Evolutionary conservation across 2,329 filamentous ascomycete genomes (phyloP), one percentile per base, ranked within the genome.

Genomic region (Lasiodiplodia sp.): DNA sequence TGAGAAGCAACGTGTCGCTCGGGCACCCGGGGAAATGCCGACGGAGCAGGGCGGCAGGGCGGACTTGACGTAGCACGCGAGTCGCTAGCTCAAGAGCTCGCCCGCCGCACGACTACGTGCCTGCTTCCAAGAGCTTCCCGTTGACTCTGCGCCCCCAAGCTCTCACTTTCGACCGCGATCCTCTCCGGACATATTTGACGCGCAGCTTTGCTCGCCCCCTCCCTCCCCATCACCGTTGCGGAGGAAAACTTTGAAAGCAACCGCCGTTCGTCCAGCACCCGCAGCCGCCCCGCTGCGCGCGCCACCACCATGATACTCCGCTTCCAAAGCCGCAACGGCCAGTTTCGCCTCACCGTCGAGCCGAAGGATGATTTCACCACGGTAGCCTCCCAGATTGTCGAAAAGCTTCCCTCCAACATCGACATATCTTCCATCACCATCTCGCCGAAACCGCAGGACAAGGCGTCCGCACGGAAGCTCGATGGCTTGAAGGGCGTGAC

Each of bases 241-340:
- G n/a, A 14, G 11, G 10, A 47, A 21, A 25, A 7, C 6, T 7
- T 25, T n/a, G 7, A 8, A 38, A n/a, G 49, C 52, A 25, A 40
- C 28, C 25, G 38, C 38, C 34, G 37, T 38, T 18, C 18, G 23
- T 25, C 23, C 68, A 58, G 40, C 60, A 31, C 56, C 69, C 55
- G 37, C 55, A 53, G 31, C 53, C 68, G 25, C 47, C 67, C 38
- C 66, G 44, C 55, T 37, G 44, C 63, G 38, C 55, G 23, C 64
- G 56, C 49, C 51, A 56, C 49, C 51, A 63, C 47, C 47, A 97
- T 97, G 89, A 86, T 97, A 76, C 85, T 97, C 68, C 89, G 94
- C 80, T 92, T 97, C 74, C 91, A 94, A 75, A 94, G 94, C 78
- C 93, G 92, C 72, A 94, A 97, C 83, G 96, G 96, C 83, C 96